phyloP scores from a whole-genome alignment of 352 stramenopile species.

The Pythium myriotylum region DNA sequence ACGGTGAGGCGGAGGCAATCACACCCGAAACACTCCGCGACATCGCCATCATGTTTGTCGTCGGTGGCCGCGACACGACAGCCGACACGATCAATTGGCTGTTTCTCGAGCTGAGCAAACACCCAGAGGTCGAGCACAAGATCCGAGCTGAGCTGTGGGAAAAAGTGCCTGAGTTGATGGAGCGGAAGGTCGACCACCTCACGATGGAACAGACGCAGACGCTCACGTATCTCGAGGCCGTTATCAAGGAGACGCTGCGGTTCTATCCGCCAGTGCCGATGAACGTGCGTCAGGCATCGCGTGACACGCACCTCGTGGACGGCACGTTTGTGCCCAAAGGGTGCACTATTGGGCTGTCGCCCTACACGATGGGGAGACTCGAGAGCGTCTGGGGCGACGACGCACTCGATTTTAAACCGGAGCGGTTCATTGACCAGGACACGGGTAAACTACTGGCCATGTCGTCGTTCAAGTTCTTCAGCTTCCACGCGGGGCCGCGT shows the following conservation, averaged over 20 bases:
- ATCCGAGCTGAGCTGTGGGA: constrained; percentile 31
- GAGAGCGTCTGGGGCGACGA: constrained; percentile 36
- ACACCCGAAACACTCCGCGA: constrained; percentile 36
- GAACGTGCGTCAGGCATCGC: constrained; percentile 25
- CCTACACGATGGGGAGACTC: constrained; percentile 35
- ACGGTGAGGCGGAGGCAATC: constrained; percentile 15
- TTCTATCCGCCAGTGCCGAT: constrained; percentile 39
- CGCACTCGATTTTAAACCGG: constrained; percentile 33
- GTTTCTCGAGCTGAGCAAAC: constrained; percentile 34
- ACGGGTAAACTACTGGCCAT: constrained; percentile 20
- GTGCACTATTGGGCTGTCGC: constrained; percentile 20
- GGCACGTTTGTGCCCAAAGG: constrained; percentile 35
- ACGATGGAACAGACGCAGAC: constrained; percentile 12
- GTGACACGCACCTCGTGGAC: constrained; percentile 38
- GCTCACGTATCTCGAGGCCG: constrained; percentile 28
- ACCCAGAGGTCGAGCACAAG: constrained; percentile 41
- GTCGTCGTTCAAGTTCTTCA: constrained; percentile 34
- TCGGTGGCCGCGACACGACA: constrained; percentile 58
- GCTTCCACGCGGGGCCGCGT: constrained; percentile 24
- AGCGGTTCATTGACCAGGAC: constrained; percentile 29
- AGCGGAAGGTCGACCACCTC: constrained; percentile 3
- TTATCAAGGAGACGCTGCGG: constrained; percentile 40
- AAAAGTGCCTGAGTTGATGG: constrained; percentile 26
- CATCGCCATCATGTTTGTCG: constrained; percentile 49
- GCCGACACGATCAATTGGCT: constrained; percentile 49